Conservation (phyloP, 192 early-diverging fungal genomes). For the Coemansia sp. region DNA sequence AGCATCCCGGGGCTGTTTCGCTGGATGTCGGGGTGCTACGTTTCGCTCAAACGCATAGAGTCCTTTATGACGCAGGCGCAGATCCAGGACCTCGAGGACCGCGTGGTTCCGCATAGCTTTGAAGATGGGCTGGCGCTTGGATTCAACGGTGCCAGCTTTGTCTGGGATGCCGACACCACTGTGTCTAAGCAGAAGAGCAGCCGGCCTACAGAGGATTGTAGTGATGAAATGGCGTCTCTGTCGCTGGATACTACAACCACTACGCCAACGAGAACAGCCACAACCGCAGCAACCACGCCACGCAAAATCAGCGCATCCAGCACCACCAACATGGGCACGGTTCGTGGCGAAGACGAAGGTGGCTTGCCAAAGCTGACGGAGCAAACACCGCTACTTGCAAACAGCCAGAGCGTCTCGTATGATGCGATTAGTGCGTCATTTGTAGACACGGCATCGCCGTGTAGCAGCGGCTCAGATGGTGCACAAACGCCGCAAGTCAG, state of each 20-base stretch:
- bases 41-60: slow-evolving; percentile 71
- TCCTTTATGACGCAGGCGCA: slow-evolving; percentile 75
- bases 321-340: background rate
- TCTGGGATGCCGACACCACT: slow-evolving; percentile 22
- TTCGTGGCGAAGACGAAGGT: background rate
- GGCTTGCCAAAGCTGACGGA: slow-evolving; percentile 1
- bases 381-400: slow-evolving; percentile 20
- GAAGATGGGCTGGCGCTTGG: slow-evolving; percentile 15
- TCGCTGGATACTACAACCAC: background rate
- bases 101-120: slow-evolving; percentile 14
- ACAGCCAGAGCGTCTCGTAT: background rate
- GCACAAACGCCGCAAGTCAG: background rate
- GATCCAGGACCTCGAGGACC: slow-evolving; percentile 57
- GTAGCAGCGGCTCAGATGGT: background rate
- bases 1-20: slow-evolving; percentile 61
- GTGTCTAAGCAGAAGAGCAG: background rate
- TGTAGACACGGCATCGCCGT: background rate
- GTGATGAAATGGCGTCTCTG: too few relatives aligned
- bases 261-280: background rate
- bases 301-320: background rate
- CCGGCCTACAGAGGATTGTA: background rate
- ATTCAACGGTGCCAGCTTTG: slow-evolving; percentile 47
- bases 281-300: background rate
- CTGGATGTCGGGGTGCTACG: slow-evolving; percentile 60
- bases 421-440: background rate